These are phyloP conservation scores for Sarocladium kiliense DNA, from an alignment of 2,329 filamentous ascomycete genomes.

Conservation along the genomic window DNA sequence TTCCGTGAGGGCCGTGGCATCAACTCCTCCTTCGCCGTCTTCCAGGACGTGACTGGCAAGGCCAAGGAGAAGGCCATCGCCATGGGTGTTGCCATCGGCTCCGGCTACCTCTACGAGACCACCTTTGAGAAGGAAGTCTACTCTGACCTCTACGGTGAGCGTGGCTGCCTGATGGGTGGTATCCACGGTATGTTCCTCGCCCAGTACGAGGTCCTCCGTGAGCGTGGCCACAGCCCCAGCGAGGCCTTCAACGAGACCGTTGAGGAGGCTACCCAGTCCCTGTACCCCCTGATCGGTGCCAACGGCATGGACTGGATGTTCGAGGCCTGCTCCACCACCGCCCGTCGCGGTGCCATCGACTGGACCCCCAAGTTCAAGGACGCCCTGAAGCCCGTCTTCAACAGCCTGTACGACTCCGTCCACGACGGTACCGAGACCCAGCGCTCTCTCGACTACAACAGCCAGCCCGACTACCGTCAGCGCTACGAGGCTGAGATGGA, in stretches of 20 bases:
- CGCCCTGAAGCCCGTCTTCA: slow-evolving; percentile 97
- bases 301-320: slow-evolving; percentile 99
- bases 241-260: slow-evolving; percentile 99
- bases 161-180: slow-evolving; percentile 98
- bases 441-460: slow-evolving; percentile 96
- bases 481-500: slow-evolving; percentile 98
- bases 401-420: slow-evolving; percentile 92
- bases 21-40: slow-evolving; percentile 98
- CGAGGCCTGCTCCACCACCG: slow-evolving; percentile 97
- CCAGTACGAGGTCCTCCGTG: slow-evolving; percentile 99
- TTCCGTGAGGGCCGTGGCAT: slow-evolving; percentile 99
- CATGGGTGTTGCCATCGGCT: slow-evolving; percentile 93
- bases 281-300: slow-evolving; percentile 95
- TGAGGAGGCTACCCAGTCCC: slow-evolving; percentile 95
- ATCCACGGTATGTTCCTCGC: slow-evolving; percentile 99
- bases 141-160: slow-evolving; percentile 99
- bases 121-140: slow-evolving; percentile 99
- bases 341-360: slow-evolving; percentile 96
- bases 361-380: slow-evolving; percentile 98
- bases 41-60: slow-evolving; percentile 96
- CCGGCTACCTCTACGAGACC: slow-evolving; percentile 99
- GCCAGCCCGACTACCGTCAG: slow-evolving; percentile 91
- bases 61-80: slow-evolving; percentile 97
- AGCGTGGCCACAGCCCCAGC: slow-evolving; percentile 93
- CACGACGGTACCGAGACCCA: slow-evolving; percentile 88